phyloP scores from a whole-genome alignment of 2,329 filamentous ascomycete species.

The Trichoderma aggressivum region DNA sequence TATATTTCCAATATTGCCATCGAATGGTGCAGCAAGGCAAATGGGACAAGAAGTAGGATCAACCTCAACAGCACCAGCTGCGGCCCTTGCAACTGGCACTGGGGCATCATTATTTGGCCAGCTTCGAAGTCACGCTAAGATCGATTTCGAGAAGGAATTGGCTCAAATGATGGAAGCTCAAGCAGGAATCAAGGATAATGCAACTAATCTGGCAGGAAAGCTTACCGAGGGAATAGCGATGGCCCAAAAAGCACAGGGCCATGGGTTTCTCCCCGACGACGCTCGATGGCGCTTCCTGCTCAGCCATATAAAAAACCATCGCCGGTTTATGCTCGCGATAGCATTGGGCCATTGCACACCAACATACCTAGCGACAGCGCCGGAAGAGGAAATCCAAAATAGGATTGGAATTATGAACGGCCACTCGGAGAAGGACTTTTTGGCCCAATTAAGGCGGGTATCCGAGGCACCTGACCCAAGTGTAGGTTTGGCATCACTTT shows the following conservation, averaged over 20 bases:
- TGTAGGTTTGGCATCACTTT: slow-evolving; percentile 28
- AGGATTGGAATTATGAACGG: slow-evolving; percentile 28
- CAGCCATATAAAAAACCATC: slow-evolving; percentile 24
- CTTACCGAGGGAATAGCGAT: slow-evolving; percentile 28
- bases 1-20: not conserved
- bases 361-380: slow-evolving; percentile 29
- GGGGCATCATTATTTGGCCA: slow-evolving; percentile 25
- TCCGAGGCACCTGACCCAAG: slow-evolving; percentile 29
- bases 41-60: not conserved
- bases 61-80: not conserved
- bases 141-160: slow-evolving; percentile 27
- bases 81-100: not conserved
- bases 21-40: not conserved
- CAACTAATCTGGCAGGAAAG: not conserved
- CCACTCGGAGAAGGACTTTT: slow-evolving; percentile 29
- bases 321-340: slow-evolving; percentile 33
- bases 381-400: slow-evolving; percentile 26
- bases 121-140: slow-evolving; percentile 24
- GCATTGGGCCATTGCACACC: slow-evolving; percentile 28
- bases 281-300: slow-evolving; percentile 35
- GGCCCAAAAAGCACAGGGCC: slow-evolving; percentile 24
- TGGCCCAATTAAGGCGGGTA: slow-evolving; percentile 23
- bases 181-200: not conserved
- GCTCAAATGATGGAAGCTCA: not conserved
- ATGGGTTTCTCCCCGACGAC: slow-evolving; percentile 34